phyloP scores from a whole-genome alignment of 805 yeast genomes.

The Cephaloascus fragrans region DNA sequence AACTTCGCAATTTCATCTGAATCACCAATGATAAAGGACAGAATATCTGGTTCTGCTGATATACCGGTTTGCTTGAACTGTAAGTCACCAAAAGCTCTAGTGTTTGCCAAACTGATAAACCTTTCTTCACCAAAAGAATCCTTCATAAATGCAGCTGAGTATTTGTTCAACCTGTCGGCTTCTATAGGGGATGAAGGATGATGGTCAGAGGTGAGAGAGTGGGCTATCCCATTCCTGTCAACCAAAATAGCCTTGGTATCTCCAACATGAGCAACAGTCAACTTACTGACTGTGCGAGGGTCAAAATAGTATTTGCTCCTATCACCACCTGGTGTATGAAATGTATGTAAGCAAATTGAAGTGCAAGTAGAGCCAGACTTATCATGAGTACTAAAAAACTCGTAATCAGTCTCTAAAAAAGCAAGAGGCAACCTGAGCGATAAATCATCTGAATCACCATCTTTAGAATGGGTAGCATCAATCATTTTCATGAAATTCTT shows the following conservation, averaged over 20 bases:
- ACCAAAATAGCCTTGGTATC: conserved; percentile 85
- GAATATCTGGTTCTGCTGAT: conserved; percentile 85
- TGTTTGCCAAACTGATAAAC: conserved; percentile 76
- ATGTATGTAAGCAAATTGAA: conserved; percentile 16
- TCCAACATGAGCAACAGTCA: conserved; percentile 84
- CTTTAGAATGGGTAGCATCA: conserved; percentile 1
- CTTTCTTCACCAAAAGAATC: conserved; percentile 93
- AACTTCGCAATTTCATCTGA: conserved; percentile 25
- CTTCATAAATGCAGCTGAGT: conserved; percentile 55
- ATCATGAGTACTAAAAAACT: conserved; percentile 28
- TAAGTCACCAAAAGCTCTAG: conserved; percentile 88
- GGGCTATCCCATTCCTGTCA: conserved; percentile 73
- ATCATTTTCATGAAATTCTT: conserved; percentile 18
- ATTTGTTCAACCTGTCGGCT: conserved; percentile 57
- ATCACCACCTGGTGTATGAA: conserved; percentile 18
- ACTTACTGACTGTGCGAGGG: conserved; percentile 51
- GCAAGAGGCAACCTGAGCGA: conserved; percentile 52
- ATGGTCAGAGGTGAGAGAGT: conserved; percentile 68
- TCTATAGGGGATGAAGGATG: conserved; percentile 84
- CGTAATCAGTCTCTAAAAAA: conserved; percentile 56
- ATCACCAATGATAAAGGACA: conserved; percentile 61
- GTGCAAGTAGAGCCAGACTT: conserved; percentile 27
- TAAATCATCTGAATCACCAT: conserved; percentile 45
- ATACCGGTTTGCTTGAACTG: conserved; percentile 77
- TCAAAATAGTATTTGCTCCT: conserved; percentile 43